Percentiles rank a stretch among this genome's conserved stretches.
These are phyloP conservation scores for Phytophthora crassamura DNA, from an alignment of 352 stramenopile species.

Conservation along the genomic window DNA sequence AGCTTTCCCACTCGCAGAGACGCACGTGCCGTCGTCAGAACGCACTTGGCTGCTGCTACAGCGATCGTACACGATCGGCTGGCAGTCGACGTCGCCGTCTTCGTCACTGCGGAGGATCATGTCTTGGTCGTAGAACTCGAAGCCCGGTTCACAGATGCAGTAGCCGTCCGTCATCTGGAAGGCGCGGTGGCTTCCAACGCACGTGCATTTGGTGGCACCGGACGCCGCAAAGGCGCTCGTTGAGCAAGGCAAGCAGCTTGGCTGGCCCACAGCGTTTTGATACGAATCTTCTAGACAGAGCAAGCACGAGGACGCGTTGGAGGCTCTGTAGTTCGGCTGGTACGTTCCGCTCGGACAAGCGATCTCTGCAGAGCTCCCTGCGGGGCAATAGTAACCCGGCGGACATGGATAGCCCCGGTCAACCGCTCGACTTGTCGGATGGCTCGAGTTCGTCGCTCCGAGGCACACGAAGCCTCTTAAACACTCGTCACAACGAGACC, in stretches of 20 bases:
- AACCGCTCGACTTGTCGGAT: conserved; percentile 52
- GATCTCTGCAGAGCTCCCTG: conserved; percentile 54
- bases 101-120: conserved; percentile 81
- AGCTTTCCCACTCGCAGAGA: conserved; percentile 46
- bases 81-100: conserved; percentile 90
- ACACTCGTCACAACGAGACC: conserved; percentile 73
- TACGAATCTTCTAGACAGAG: conserved; percentile 82
- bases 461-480: conserved; percentile 89
- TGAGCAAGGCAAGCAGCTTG: conserved; percentile 88
- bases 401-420: conserved; percentile 90
- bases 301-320: conserved; percentile 66
- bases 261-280: conserved; percentile 67
- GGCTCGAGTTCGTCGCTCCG: conserved; percentile 63
- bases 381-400: conserved; percentile 77
- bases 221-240: conserved; percentile 69
- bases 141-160: conserved; percentile 92
- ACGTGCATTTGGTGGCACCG: conserved; percentile 80
- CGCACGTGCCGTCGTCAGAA: conserved; percentile 73
- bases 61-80: conserved; percentile 91
- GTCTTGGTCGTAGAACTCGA: conserved; percentile 92
- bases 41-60: conserved; percentile 81
- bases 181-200: conserved; percentile 85
- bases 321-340: conserved; percentile 53
- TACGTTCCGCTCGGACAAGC: conserved; percentile 84
- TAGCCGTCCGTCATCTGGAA: conserved; percentile 93